These are phyloP conservation scores for Syncephalis fuscata DNA, from an alignment of 371 early-diverging fungal genomes.

Conservation along the genomic window DNA sequence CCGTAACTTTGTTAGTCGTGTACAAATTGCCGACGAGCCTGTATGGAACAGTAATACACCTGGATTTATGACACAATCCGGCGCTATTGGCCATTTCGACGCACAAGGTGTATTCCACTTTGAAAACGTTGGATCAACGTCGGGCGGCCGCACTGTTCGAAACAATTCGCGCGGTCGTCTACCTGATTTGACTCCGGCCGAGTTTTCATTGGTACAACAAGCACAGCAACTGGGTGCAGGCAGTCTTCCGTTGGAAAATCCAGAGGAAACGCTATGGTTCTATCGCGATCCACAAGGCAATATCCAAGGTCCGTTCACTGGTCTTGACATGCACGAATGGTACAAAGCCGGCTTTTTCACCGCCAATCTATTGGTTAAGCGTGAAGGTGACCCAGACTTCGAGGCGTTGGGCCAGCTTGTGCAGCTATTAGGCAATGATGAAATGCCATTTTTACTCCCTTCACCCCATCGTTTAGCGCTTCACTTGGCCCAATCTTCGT, in stretches of 20 bases:
- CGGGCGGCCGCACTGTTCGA: background rate
- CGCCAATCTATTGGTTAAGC: conserved; percentile 43
- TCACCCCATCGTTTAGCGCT: conserved; percentile 1
- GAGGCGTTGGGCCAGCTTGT: conserved; percentile 46
- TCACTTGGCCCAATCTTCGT: background rate
- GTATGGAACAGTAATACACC: background rate
- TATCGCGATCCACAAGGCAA: conserved; percentile 13
- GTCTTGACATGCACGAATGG: conserved; percentile 78
- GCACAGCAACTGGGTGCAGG: background rate
- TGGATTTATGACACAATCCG: no score
- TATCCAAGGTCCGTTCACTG: conserved; percentile 55
- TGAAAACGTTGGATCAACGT: background rate
- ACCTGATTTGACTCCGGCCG: background rate
- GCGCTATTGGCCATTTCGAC: no score
- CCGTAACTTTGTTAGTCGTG: background rate
- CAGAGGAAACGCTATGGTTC: conserved; percentile 31
- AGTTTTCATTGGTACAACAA: background rate
- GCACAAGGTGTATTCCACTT: background rate
- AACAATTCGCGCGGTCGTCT: background rate
- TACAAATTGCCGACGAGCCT: background rate
- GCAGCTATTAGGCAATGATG: conserved; percentile 36
- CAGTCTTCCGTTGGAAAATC: background rate
- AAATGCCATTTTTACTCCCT: conserved; percentile 34
- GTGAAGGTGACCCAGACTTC: conserved; percentile 49
- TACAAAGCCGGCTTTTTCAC: conserved; percentile 65